Evolutionary conservation across 2,329 filamentous ascomycete genomes (phyloP).

Genomic region (Beauveria medogensis): DNA sequence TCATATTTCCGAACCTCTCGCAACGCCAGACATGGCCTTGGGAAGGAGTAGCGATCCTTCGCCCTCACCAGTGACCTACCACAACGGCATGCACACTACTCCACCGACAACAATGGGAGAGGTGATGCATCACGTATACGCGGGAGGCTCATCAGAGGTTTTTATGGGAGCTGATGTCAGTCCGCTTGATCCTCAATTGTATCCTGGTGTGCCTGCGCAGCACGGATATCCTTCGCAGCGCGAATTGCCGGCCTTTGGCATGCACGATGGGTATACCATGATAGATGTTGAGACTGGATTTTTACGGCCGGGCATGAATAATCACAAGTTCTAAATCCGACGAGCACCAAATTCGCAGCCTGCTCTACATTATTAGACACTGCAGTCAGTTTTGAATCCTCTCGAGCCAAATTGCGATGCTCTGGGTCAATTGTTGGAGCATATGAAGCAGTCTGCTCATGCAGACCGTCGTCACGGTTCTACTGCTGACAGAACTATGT

Average conservation of each 20-base stretch:
- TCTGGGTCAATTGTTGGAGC: not conserved
- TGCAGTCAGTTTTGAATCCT: not conserved
- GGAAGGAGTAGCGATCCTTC: not conserved
- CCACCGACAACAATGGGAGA: not conserved
- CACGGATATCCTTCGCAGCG: not conserved
- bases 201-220: not conserved
- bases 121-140: not conserved
- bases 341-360: too few species aligned
- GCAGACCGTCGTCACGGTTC: not conserved
- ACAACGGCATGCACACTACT: not conserved
- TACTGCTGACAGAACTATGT: not conserved
- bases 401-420: not conserved
- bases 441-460: not conserved
- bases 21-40: not conserved
- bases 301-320: not conserved
- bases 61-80: not conserved
- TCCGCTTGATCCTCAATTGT: not conserved
- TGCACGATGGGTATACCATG: not conserved
- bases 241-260: not conserved
- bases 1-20: not conserved
- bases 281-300: not conserved
- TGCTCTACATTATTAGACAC: not conserved
- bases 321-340: not conserved
- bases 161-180: slow-evolving; percentile 1
- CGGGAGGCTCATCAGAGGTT: not conserved